Evolutionary conservation across 805 yeast genomes (phyloP).

Genomic region (Schwanniomyces yamadae): DNA sequence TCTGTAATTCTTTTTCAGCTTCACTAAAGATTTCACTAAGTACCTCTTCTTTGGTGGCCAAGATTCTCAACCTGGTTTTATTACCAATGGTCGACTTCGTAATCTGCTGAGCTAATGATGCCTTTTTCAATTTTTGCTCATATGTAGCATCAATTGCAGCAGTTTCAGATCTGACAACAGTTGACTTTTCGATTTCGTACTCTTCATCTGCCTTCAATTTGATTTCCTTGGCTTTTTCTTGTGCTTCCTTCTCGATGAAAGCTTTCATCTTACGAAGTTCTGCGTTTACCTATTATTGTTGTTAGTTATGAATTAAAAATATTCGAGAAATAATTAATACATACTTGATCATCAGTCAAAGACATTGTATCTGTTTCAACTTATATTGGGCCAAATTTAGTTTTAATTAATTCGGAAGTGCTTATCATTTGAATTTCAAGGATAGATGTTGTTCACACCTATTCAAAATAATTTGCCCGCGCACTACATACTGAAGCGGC

Average conservation of each 20-base stretch:
- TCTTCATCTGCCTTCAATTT: constrained; percentile 96
- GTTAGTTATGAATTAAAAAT: background rate
- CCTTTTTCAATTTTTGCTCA: constrained; percentile 84
- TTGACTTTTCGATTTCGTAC: constrained; percentile 95
- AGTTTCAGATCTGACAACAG: constrained; percentile 89
- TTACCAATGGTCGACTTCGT: constrained; percentile 93
- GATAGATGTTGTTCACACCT: constrained; percentile 3
- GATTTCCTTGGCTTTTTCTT: constrained; percentile 96
- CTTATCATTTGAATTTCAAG: constrained; percentile 3
- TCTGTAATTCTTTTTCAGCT: constrained; percentile 62
- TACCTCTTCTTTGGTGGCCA: constrained; percentile 77
- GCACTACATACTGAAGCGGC: too few species aligned
- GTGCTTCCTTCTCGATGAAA: constrained; percentile 98
- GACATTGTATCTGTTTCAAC: constrained; percentile 17
- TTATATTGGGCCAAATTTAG: background rate
- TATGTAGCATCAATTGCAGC: constrained; percentile 80
- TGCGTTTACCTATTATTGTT: constrained; percentile 68
- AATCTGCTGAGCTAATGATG: constrained; percentile 90
- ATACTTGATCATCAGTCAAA: constrained; percentile 33
- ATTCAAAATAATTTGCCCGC: constrained; percentile 4
- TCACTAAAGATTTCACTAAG: constrained; percentile 70
- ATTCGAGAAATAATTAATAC: constrained; percentile 8
- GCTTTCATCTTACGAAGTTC: constrained; percentile 98
- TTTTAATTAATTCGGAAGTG: too few species aligned
- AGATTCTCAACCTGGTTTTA: constrained; percentile 88